A percentile compares a stretch with the other conserved stretches of the same genome.
These are phyloP conservation scores for Moniliella sp. DNA, from an alignment of 1,284 basidiomycete species.

Conservation along the genomic window DNA sequence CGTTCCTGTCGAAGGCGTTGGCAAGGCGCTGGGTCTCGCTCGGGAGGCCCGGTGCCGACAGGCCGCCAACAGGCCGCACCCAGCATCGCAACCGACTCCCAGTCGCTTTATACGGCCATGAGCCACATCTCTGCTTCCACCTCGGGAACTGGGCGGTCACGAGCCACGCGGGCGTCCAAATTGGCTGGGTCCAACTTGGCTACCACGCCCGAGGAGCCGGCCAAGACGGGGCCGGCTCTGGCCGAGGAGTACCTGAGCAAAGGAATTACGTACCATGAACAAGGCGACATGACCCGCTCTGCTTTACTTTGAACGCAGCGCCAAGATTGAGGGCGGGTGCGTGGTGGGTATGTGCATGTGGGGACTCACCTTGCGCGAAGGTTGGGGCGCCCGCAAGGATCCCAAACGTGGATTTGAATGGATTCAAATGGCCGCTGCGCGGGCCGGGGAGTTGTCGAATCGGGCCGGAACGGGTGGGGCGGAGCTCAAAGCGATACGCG, in stretches of 20 bases:
- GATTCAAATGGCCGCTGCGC: constrained; percentile 58
- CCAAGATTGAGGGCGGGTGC: constrained; percentile 54
- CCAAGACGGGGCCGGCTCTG: constrained; percentile 10
- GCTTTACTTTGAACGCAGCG: constrained; percentile 61
- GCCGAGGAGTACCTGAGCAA: constrained; percentile 21
- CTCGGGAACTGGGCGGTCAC: too few species aligned
- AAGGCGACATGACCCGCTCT: constrained; percentile 50
- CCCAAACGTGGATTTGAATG: constrained; percentile 52
- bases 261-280: constrained; percentile 61
- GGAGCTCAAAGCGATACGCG: constrained; percentile 37
- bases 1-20: too few species aligned
- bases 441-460: constrained; percentile 57
- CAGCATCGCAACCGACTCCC: too few species aligned
- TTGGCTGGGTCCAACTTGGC: too few species aligned
- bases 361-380: constrained; percentile 63
- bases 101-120: too few species aligned
- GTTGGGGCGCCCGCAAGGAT: constrained; percentile 57
- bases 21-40: too few species aligned
- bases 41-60: too few species aligned
- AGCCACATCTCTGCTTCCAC: too few species aligned
- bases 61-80: too few species aligned
- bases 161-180: too few species aligned
- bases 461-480: constrained; percentile 28
- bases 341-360: constrained; percentile 80
- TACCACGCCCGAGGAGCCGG: too few species aligned